phyloP scores from a whole-genome alignment of 202 grass and related monocot genomes.

The Musa balbisiana region DNA sequence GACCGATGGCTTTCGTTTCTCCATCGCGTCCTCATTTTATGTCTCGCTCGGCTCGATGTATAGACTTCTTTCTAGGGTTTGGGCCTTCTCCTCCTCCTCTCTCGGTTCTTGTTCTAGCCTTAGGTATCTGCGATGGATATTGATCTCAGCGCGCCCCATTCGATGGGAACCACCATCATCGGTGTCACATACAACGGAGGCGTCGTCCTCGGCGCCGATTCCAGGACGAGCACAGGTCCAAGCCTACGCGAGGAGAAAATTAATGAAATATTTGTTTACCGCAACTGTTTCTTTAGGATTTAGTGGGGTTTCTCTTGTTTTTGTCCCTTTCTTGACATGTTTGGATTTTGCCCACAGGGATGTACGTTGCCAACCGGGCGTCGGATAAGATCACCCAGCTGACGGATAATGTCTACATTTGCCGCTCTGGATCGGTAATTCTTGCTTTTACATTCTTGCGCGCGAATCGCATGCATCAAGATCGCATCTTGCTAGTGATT shows the following conservation, averaged over 20 bases:
- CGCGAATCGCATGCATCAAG: too few species aligned
- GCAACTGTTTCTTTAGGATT: too few species aligned
- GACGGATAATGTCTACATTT: conserved; percentile 80
- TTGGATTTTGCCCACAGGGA: conserved; percentile 27
- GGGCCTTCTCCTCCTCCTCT: not conserved
- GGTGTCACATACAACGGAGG: conserved; percentile 16
- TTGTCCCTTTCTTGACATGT: too few species aligned
- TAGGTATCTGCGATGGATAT: not conserved
- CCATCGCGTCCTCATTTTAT: not conserved
- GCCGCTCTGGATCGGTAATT: conserved; percentile 75
- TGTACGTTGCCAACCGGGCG: conserved; percentile 84
- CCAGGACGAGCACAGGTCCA: conserved; percentile 15
- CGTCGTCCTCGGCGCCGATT: conserved; percentile 16
- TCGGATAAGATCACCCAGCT: conserved; percentile 82
- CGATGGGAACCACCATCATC: not conserved
- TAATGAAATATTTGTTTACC: too few species aligned
- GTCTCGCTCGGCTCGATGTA: not conserved
- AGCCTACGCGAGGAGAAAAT: not conserved
- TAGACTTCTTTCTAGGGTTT: not conserved
- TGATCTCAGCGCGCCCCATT: not conserved
- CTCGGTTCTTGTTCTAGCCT: not conserved
- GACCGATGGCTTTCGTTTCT: not conserved
- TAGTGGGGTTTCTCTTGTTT: too few species aligned
- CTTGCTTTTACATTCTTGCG: not conserved
- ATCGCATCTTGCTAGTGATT: too few species aligned